phyloP scores from a whole-genome alignment of 1,284 basidiomycete species.

The Meira nashicola region DNA sequence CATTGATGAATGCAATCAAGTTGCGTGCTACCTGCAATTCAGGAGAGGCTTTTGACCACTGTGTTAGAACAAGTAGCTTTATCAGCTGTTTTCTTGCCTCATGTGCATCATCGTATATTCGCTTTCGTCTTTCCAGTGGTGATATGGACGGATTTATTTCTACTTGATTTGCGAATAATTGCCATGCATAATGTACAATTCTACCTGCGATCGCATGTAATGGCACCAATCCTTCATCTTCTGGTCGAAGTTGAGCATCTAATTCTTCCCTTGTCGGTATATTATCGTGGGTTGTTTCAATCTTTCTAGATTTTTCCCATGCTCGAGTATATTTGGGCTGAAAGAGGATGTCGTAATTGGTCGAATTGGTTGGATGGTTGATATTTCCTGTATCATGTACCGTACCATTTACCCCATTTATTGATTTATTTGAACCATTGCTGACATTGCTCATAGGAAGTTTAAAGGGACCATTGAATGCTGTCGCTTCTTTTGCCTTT shows the following conservation, averaged over 20 bases:
- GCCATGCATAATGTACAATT: slow-evolving; percentile 9
- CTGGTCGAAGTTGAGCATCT: slow-evolving; percentile 3
- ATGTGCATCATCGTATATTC: slow-evolving; percentile 78
- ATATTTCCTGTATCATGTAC: no score
- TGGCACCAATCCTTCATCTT: slow-evolving; percentile 5
- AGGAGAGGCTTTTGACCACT: slow-evolving; percentile 36
- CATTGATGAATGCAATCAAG: slow-evolving; percentile 11
- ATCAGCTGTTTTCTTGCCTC: slow-evolving; percentile 81
- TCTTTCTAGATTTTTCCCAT: slow-evolving; percentile 9
- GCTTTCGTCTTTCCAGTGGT: slow-evolving; percentile 72
- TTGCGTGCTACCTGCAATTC: slow-evolving; percentile 13
- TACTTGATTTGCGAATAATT: slow-evolving; percentile 11
- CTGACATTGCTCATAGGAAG: no score
- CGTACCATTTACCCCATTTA: no score
- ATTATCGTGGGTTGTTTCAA: background rate
- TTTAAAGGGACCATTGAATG: no score
- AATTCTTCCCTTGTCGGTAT: slow-evolving; percentile 7
- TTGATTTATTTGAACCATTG: no score
- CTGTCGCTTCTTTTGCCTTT: no score
- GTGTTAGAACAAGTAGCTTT: slow-evolving; percentile 64
- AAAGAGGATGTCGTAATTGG: background rate
- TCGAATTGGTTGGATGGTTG: no score
- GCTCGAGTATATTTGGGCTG: background rate
- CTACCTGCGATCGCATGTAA: slow-evolving; percentile 6
- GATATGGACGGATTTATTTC: slow-evolving; percentile 68